Percentiles rank a stretch among this genome's conserved stretches.
phyloP scores from a whole-genome alignment of 345 rosid genomes.

The Camelina hispida region DNA sequence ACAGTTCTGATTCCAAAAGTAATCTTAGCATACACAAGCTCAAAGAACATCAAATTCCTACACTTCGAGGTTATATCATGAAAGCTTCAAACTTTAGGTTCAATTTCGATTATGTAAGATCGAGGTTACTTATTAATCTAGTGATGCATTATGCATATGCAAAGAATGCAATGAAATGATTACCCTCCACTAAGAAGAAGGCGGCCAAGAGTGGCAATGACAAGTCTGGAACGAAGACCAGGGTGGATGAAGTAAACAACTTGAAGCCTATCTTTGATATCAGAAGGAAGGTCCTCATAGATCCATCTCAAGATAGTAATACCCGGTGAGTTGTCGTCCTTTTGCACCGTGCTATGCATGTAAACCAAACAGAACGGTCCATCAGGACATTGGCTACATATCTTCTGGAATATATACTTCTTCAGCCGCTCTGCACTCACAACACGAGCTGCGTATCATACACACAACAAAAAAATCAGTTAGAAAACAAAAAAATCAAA shows the following conservation, averaged over 20 bases:
- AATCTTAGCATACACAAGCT: background rate
- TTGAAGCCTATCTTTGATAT: constrained; percentile 80
- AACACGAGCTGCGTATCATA: constrained; percentile 67
- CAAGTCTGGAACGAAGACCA: constrained; percentile 84
- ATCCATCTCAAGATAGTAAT: constrained; percentile 89
- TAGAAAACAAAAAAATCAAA: background rate
- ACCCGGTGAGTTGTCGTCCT: constrained; percentile 87
- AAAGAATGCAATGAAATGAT: constrained; percentile 38
- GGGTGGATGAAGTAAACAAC: constrained; percentile 83
- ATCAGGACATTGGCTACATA: constrained; percentile 70
- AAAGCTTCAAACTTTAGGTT: constrained; percentile 11
- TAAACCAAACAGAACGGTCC: constrained; percentile 87
- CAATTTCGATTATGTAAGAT: background rate
- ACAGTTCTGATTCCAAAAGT: background rate
- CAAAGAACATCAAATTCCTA: constrained; percentile 5
- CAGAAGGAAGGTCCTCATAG: constrained; percentile 80
- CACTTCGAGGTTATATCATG: constrained; percentile 1
- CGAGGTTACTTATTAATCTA: background rate
- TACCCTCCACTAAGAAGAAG: constrained; percentile 90
- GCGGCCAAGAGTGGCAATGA: constrained; percentile 90
- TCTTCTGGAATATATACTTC: constrained; percentile 78
- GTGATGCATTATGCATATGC: no score
- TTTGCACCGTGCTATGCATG: constrained; percentile 84
- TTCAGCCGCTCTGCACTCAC: constrained; percentile 79
- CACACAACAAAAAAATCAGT: background rate